Conservation (phyloP, 495 filamentous ascomycete genomes). For the Oidiodendron maius region DNA sequence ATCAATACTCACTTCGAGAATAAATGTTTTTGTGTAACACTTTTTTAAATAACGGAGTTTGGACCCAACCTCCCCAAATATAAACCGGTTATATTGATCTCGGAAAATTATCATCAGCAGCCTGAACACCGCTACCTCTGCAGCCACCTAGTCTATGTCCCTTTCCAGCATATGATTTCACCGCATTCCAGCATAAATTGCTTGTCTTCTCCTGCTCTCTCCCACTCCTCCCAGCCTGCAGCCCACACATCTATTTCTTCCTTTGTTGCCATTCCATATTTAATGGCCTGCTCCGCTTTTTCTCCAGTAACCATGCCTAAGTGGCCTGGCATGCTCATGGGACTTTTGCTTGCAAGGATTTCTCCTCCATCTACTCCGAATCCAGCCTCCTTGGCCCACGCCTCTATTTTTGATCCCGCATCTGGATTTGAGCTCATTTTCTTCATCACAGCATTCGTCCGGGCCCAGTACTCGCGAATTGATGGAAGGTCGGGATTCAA, state of each 20-base stretch:
- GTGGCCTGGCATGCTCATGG: background rate
- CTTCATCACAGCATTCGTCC: background rate
- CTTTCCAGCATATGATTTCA: conserved; percentile 8
- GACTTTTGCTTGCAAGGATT: background rate
- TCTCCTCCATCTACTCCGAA: background rate
- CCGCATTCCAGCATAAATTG: conserved; percentile 5
- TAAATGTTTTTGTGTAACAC: too few relatives aligned
- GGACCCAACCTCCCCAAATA: too few relatives aligned
- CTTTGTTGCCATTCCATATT: conserved; percentile 9
- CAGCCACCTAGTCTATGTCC: background rate
- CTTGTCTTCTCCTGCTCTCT: conserved; percentile 1
- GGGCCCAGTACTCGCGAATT: background rate
- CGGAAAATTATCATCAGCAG: too few relatives aligned
- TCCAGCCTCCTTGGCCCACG: background rate
- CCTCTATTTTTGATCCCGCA: background rate
- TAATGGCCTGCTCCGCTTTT: conserved; percentile 1
- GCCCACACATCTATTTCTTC: conserved; percentile 7
- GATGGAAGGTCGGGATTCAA: background rate
- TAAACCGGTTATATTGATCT: too few relatives aligned
- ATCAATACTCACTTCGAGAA: too few relatives aligned
- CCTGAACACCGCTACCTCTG: too few relatives aligned
- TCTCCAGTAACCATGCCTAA: background rate
- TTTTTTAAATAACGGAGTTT: too few relatives aligned
- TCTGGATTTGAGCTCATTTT: background rate
- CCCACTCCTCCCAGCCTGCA: conserved; percentile 6